Evolutionary conservation across 495 filamentous ascomycete species (phyloP).

Genomic region (Amorphotheca resinae): DNA sequence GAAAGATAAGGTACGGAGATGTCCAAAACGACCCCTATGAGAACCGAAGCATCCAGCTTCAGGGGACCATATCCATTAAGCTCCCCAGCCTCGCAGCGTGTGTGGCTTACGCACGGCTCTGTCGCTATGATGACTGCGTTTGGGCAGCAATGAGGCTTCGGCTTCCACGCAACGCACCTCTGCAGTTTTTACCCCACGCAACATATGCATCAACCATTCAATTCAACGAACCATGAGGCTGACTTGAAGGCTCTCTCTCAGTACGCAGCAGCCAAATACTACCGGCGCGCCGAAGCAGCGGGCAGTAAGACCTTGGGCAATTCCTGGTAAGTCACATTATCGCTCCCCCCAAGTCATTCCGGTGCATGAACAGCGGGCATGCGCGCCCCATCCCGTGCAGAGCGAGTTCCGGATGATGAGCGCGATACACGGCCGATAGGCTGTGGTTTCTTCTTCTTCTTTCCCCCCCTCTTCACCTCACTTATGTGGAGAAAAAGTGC

Average conservation of each 20-base stretch:
- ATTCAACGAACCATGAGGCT: slow-evolving; percentile 10
- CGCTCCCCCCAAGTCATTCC: slow-evolving; percentile 12
- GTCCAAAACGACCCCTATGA: neutral
- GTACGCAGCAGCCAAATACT: slow-evolving; percentile 64
- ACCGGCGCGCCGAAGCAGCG: slow-evolving; percentile 79
- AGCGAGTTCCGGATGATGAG: slow-evolving; percentile 16
- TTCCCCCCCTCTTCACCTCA: too few relatives aligned
- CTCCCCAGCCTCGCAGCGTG: slow-evolving; percentile 16
- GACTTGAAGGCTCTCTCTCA: slow-evolving; percentile 12
- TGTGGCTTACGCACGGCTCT: slow-evolving; percentile 18
- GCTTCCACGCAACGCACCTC: neutral
- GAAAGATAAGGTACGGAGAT: slow-evolving; percentile 89
- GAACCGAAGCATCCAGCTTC: slow-evolving; percentile 15
- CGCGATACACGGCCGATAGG: slow-evolving; percentile 16
- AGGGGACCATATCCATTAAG: slow-evolving; percentile 13
- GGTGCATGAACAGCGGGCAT: slow-evolving; percentile 4
- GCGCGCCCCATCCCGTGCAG: slow-evolving; percentile 14
- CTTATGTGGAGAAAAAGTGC: too few relatives aligned
- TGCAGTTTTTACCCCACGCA: too few relatives aligned
- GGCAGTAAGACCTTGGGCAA: slow-evolving; percentile 88
- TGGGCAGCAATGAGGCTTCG: slow-evolving; percentile 28
- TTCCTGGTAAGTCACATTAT: slow-evolving; percentile 66
- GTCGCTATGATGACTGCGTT: slow-evolving; percentile 18
- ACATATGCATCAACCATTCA: slow-evolving; percentile 10
- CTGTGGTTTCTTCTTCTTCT: slow-evolving; percentile 10